Conservation (phyloP, 495 filamentous ascomycete genomes). For the Letharia columbiana region DNA sequence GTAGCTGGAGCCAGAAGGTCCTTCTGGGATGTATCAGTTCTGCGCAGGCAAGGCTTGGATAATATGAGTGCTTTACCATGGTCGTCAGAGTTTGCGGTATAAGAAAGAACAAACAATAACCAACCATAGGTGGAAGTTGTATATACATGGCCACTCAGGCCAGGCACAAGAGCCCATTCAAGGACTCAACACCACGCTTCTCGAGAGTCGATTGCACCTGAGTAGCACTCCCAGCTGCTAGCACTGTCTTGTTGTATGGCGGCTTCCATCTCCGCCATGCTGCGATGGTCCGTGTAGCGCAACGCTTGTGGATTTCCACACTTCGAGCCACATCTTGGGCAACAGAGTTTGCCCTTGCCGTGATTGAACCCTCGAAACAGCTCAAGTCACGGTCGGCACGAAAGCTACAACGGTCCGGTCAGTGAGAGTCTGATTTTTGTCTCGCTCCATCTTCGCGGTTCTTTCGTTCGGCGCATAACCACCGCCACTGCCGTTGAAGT, state of each 20-base stretch:
- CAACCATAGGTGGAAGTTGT: too few relatives aligned
- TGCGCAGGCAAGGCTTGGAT: not conserved
- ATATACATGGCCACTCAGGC: not conserved
- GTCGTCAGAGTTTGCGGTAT: too few relatives aligned
- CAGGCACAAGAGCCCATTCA: not conserved
- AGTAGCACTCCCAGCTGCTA: not conserved
- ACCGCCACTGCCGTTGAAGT: not conserved
- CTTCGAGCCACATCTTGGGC: too few relatives aligned
- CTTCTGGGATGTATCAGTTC: not conserved
- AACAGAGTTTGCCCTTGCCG: too few relatives aligned
- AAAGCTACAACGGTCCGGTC: not conserved
- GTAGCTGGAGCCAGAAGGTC: not conserved
- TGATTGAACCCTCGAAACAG: too few relatives aligned
- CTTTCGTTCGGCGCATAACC: not conserved
- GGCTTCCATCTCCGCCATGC: too few relatives aligned
- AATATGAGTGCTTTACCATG: not conserved
- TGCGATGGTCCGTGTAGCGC: too few relatives aligned
- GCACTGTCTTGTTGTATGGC: too few relatives aligned
- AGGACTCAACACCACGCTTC: not conserved
- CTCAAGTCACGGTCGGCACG: too few relatives aligned
- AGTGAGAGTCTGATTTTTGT: not conserved
- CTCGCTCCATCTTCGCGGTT: not conserved
- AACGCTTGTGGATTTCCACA: too few relatives aligned
- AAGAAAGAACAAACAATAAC: too few relatives aligned
- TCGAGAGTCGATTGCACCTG: not conserved